Evolutionary conservation across 805 yeast genomes (phyloP).

Genomic region (Kodamaea nitidulidarum): DNA sequence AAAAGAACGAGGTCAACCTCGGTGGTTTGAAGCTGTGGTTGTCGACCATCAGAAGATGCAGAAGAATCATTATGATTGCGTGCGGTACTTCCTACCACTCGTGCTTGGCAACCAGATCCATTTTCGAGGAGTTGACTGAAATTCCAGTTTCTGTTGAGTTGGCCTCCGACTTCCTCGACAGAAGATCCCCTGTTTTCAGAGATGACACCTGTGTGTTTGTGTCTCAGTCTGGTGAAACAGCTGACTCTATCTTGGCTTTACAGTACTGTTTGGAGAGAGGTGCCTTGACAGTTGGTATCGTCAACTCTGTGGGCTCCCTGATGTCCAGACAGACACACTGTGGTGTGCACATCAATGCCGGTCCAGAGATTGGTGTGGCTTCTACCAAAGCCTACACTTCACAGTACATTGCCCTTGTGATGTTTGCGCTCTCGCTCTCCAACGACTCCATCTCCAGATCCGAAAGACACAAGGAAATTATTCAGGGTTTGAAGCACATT

Average conservation of each 20-base stretch:
- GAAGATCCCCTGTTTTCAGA: slow-evolving; percentile 95
- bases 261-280: slow-evolving; percentile 96
- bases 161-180: slow-evolving; percentile 92
- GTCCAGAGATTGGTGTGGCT: slow-evolving; percentile 99
- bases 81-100: slow-evolving; percentile 99
- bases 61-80: slow-evolving; percentile 96
- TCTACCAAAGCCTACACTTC: slow-evolving; percentile 99
- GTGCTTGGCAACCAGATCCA: slow-evolving; percentile 93
- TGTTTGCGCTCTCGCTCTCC: slow-evolving; percentile 93
- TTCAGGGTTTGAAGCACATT: slow-evolving; percentile 76
- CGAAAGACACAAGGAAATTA: slow-evolving; percentile 77
- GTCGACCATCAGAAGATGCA: slow-evolving; percentile 86
- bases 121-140: slow-evolving; percentile 94
- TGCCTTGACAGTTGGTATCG: slow-evolving; percentile 95
- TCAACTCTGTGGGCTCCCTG: slow-evolving; percentile 94
- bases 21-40: slow-evolving; percentile 89
- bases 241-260: slow-evolving; percentile 92
- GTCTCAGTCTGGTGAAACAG: slow-evolving; percentile 98
- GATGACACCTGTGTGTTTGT: slow-evolving; percentile 97
- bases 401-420: slow-evolving; percentile 92
- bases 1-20: slow-evolving; percentile 65
- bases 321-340: slow-evolving; percentile 97
- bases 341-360: slow-evolving; percentile 99
- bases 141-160: slow-evolving; percentile 90
- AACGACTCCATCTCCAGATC: slow-evolving; percentile 80